Conservation (phyloP, 2,329 filamentous ascomycete species). For the Aspergillus vadensis region DNA sequence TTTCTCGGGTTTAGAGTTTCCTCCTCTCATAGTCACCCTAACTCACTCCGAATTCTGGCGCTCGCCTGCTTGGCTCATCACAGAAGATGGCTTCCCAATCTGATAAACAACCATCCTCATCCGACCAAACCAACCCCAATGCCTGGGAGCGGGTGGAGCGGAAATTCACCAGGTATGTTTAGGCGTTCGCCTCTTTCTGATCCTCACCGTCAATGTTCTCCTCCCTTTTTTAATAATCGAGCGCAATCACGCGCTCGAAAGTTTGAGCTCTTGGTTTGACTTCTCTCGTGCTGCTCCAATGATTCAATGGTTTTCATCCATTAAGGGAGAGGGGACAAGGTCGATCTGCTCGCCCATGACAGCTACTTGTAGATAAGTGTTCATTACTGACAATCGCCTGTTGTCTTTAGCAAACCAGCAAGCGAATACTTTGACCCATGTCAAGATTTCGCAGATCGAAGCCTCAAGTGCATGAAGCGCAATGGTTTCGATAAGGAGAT, state of each 20-base stretch:
- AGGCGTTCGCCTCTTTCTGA: not conserved
- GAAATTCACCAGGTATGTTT: conserved; percentile 65
- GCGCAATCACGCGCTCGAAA: not conserved
- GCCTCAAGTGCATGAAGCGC: conserved; percentile 82
- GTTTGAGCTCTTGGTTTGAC: not conserved
- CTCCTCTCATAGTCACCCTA: not conserved
- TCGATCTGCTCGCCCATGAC: not conserved
- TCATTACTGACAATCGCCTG: not conserved
- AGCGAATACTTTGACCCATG: conserved; percentile 96
- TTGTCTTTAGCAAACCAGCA: conserved; percentile 68
- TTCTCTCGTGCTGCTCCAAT: not conserved
- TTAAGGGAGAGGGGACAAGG: not conserved
- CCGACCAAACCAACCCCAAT: conserved; percentile 47
- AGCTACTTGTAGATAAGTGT: not conserved
- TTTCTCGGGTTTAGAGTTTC: not conserved
- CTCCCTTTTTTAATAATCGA: no score
- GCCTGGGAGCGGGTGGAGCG: conserved; percentile 58
- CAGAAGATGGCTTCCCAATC: conserved; percentile 20
- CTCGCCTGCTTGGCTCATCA: not conserved
- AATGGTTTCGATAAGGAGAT: conserved; percentile 86
- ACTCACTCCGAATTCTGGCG: not conserved
- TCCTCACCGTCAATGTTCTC: not conserved
- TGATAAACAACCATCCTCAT: conserved; percentile 37
- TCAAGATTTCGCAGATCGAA: conserved; percentile 83
- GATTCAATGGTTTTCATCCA: not conserved